A percentile compares a stretch with the other conserved stretches of the same genome.
phyloP scores from a whole-genome alignment of 164 flowering plant species.

The Liquidambar formosana region DNA sequence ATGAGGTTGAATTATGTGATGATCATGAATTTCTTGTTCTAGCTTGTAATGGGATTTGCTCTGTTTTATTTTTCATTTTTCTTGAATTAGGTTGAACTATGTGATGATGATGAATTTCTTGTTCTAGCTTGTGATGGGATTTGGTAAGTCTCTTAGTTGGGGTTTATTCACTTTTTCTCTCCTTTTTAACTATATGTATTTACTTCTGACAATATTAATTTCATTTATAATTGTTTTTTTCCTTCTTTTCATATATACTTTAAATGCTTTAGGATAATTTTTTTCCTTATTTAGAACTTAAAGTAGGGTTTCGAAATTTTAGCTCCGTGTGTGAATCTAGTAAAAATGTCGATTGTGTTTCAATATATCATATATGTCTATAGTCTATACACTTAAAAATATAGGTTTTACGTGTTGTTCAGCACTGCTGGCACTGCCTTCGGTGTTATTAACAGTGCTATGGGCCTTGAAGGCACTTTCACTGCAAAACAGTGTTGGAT shows the following conservation, averaged over 20 bases:
- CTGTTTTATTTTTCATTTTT: too few species aligned
- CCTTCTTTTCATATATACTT: background rate
- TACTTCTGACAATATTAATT: background rate
- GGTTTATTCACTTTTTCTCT: background rate
- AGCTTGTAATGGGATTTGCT: slow-evolving; percentile 98
- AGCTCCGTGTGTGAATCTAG: too few species aligned
- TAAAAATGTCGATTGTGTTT: too few species aligned
- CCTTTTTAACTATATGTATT: background rate
- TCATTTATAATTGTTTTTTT: background rate
- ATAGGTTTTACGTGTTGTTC: too few species aligned
- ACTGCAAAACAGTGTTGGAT: too few species aligned
- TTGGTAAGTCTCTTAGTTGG: slow-evolving; percentile 47
- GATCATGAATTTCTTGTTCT: slow-evolving; percentile 91
- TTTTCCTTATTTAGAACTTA: too few species aligned
- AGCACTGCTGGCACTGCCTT: too few species aligned
- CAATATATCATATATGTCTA: too few species aligned
- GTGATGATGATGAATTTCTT: slow-evolving; percentile 90
- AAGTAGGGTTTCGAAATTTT: too few species aligned
- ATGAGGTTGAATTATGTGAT: slow-evolving; percentile 78
- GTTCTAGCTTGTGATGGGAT: slow-evolving; percentile 97
- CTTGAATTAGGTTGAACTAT: slow-evolving; percentile 64
- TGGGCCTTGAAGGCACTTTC: too few species aligned
- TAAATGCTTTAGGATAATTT: background rate
- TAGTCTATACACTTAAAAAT: too few species aligned
- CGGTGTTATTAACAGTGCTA: too few species aligned